Evolutionary conservation across 148 eudicot genomes (phyloP).

Genomic region (Arctostaphylos glauca): DNA sequence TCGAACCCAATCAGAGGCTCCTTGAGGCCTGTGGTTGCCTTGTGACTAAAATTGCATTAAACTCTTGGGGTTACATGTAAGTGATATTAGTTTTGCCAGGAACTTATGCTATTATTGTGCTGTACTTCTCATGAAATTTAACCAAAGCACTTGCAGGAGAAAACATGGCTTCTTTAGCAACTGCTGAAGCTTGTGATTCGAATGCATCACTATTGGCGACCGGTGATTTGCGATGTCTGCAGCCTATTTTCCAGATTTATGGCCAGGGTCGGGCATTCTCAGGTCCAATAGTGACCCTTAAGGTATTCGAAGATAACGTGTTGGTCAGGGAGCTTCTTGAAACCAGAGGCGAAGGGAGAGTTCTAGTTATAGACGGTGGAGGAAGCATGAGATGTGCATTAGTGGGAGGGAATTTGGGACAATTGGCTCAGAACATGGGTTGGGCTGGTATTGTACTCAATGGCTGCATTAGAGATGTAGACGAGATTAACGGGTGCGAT

Average conservation of each 20-base stretch:
- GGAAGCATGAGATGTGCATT: slow-evolving; percentile 46
- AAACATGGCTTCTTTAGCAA: slow-evolving; percentile 30
- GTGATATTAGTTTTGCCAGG: too few relatives aligned
- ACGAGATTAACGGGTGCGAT: slow-evolving; percentile 44
- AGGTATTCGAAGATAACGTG: slow-evolving; percentile 48
- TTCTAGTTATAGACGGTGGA: slow-evolving; percentile 44
- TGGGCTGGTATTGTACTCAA: slow-evolving; percentile 46
- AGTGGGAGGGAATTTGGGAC: slow-evolving; percentile 42
- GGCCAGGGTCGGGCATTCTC: slow-evolving; percentile 37
- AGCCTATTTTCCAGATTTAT: slow-evolving; percentile 37
- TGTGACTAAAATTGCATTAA: too few relatives aligned
- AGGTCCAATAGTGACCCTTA: slow-evolving; percentile 38
- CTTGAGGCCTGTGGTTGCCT: too few relatives aligned
- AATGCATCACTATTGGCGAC: slow-evolving; percentile 27
- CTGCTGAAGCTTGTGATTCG: slow-evolving; percentile 43
- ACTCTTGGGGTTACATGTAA: too few relatives aligned
- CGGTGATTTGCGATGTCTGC: slow-evolving; percentile 37
- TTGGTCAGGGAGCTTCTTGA: slow-evolving; percentile 46
- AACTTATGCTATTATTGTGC: background rate
- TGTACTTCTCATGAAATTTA: background rate
- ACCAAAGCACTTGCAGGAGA: slow-evolving; percentile 6
- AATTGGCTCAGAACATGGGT: slow-evolving; percentile 43
- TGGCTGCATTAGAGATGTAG: slow-evolving; percentile 45
- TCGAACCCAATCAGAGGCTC: too few relatives aligned
- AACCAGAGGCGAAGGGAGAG: slow-evolving; percentile 42